Evolutionary conservation across 2,329 filamentous ascomycete genomes (phyloP).

Genomic region (Cadophora luteo-olivacea): DNA sequence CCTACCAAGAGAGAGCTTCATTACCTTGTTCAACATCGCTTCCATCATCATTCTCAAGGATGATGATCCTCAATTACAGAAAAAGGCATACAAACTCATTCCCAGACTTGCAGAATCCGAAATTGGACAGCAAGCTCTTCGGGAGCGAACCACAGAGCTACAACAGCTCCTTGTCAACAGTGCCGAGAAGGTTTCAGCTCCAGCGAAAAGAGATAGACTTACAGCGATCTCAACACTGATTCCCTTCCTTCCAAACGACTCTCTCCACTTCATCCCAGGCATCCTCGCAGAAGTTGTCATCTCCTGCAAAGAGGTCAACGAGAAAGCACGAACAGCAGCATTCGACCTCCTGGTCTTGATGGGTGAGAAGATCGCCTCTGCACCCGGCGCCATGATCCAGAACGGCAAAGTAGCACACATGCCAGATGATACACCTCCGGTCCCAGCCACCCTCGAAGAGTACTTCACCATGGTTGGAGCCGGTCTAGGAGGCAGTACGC

Average conservation of each 20-base stretch:
- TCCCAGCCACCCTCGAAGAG: conserved; percentile 85
- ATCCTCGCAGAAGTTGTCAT: conserved; percentile 95
- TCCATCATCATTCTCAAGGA: conserved; percentile 80
- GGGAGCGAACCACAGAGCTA: conserved; percentile 77
- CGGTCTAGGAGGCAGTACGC: conserved; percentile 88
- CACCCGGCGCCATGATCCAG: conserved; percentile 75
- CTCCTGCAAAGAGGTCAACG: conserved; percentile 96
- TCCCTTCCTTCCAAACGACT: conserved; percentile 75
- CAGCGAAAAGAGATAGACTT: conserved; percentile 85
- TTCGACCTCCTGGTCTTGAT: conserved; percentile 91
- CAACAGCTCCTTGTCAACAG: conserved; percentile 82
- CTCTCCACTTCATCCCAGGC: conserved; percentile 91
- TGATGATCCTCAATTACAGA: conserved; percentile 90
- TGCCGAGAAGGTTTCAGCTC: conserved; percentile 83
- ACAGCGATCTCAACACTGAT: conserved; percentile 83
- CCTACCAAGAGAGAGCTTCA: conserved; percentile 85
- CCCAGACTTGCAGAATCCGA: conserved; percentile 86
- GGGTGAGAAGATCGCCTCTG: conserved; percentile 76
- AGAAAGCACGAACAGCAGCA: conserved; percentile 86
- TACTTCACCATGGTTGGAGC: conserved; percentile 99
- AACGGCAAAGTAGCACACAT: conserved; percentile 89
- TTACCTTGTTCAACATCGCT: conserved; percentile 85
- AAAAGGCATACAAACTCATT: conserved; percentile 99
- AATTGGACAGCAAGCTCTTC: conserved; percentile 75
- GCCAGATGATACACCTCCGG: conserved; percentile 78